Evolutionary conservation across 805 yeast species (phyloP), one percentile per base, ranked within the genome.

Genomic region (Saturnispora dispora): DNA sequence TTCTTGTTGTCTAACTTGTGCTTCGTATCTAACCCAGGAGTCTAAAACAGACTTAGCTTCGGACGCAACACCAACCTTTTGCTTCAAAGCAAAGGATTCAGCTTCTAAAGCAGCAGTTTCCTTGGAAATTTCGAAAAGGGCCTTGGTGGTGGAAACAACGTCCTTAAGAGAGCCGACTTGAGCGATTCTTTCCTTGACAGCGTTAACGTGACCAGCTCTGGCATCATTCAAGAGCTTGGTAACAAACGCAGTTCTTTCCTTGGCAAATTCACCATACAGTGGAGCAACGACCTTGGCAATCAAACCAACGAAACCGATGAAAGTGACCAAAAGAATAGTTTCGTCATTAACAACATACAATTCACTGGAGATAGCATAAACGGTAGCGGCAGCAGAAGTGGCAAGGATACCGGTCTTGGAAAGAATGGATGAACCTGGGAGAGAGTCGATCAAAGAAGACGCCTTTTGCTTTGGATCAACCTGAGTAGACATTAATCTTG

Each of bases 11-110:
- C 97, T 91, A 61, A 90, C 93, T 69, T 88, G 89, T 61, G 88
- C 85, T 78, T 93, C 99, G 73, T 86, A 87, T 81, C 98, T 88
- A 63, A 90, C 97, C 99, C 99, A 93, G 15, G 98, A 88, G 75
- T 93, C 99, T 68, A 93, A 82, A 55, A 91, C 96, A 53, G 93
- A 75, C 77, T 86, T 89, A 66, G 98, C 98, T 78, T 89, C 96
- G 57, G 75, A 63, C 53, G 95, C 91, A 60, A 89, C 79, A 57
- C 83, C 89, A 60, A 88, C 89, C 68, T 83, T 73, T 78, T 93
- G 99, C 77, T 89, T 85, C 70, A 88, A 81, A 75, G 87, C 95
- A 66, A 90, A 93, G 52, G 91, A 82, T 74, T 88, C 81, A 58
- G 96, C 95, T 80, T 93, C 99, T 66, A 90, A 79, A 74, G 85